Conservation (phyloP, 2,329 filamentous ascomycete species). For the Neonectria neomacrospora region DNA sequence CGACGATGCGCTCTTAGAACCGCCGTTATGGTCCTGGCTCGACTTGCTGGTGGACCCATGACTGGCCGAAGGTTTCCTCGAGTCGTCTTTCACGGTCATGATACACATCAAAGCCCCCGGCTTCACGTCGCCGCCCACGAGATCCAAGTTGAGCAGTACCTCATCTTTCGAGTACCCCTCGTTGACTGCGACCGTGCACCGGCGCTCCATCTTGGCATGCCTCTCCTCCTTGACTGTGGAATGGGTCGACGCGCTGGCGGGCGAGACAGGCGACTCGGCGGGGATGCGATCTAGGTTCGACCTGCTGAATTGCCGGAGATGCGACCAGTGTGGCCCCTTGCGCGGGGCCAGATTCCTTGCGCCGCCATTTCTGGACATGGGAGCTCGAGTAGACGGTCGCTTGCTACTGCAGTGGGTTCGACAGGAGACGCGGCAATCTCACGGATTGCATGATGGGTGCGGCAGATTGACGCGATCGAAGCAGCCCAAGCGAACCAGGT, state of each 20-base stretch:
- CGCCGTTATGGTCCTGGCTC: constrained; percentile 42
- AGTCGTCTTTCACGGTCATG: constrained; percentile 66
- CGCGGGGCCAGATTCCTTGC: constrained; percentile 50
- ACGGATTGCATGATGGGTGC: constrained; percentile 39
- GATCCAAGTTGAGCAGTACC: constrained; percentile 80
- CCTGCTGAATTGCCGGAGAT: constrained; percentile 64
- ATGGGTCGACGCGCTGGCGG: constrained; percentile 61
- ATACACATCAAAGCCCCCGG: constrained; percentile 80
- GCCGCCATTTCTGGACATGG: constrained; percentile 46
- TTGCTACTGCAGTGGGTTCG: constrained; percentile 35
- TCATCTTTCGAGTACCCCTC: constrained; percentile 83
- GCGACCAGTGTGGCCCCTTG: constrained; percentile 62
- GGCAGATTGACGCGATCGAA: constrained; percentile 25
- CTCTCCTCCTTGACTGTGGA: constrained; percentile 57
- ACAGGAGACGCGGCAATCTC: constrained; percentile 30
- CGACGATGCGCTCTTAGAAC: constrained; percentile 36
- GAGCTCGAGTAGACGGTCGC: constrained; percentile 35
- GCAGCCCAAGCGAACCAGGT: constrained; percentile 24
- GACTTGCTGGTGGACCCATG: constrained; percentile 50
- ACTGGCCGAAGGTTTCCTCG: constrained; percentile 49
- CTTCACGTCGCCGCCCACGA: constrained; percentile 71
- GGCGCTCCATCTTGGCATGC: constrained; percentile 54
- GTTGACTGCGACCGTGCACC: constrained; percentile 69
- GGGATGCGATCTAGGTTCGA: constrained; percentile 58
- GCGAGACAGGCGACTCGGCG: constrained; percentile 56